Conservation (phyloP, 495 filamentous ascomycete species). For the Hypoxylon lenormandii region DNA sequence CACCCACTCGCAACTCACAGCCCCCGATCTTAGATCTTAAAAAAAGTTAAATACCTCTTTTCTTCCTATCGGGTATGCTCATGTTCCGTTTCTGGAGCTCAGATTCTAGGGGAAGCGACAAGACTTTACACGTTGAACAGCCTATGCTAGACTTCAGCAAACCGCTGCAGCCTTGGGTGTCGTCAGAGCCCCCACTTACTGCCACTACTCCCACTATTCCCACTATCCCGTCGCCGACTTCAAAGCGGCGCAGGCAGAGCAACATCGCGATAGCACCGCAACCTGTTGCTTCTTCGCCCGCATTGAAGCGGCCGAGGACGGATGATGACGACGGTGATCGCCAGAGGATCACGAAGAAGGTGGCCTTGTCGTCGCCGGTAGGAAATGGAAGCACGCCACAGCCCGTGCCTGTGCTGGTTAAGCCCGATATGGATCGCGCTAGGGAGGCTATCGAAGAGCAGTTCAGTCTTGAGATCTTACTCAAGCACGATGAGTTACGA, state of each 20-base stretch:
- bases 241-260: slow-evolving; percentile 50
- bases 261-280: slow-evolving; percentile 51
- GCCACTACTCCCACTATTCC: slow-evolving; percentile 24
- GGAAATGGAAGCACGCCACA: slow-evolving; percentile 25
- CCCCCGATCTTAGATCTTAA: slow-evolving; percentile 5
- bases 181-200: slow-evolving; percentile 46
- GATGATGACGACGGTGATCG: slow-evolving; percentile 51
- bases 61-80: slow-evolving; percentile 49
- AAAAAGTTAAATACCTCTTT: neutral
- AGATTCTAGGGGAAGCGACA: slow-evolving; percentile 62
- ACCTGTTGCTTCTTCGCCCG: slow-evolving; percentile 42
- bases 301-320: slow-evolving; percentile 54
- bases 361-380: slow-evolving; percentile 42
- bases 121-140: slow-evolving; percentile 52
- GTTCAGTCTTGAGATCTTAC: slow-evolving; percentile 87
- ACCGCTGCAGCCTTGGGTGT: slow-evolving; percentile 50
- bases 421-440: slow-evolving; percentile 57
- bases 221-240: slow-evolving; percentile 29
- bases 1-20: slow-evolving; percentile 14
- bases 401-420: slow-evolving; percentile 24
- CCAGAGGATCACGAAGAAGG: slow-evolving; percentile 53
- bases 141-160: slow-evolving; percentile 52
- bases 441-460: slow-evolving; percentile 83
- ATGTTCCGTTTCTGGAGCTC: slow-evolving; percentile 66
- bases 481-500: slow-evolving; percentile 93